Evolutionary conservation across 1,139 yeast species (phyloP).

Genomic region (Lodderomyces theae): DNA sequence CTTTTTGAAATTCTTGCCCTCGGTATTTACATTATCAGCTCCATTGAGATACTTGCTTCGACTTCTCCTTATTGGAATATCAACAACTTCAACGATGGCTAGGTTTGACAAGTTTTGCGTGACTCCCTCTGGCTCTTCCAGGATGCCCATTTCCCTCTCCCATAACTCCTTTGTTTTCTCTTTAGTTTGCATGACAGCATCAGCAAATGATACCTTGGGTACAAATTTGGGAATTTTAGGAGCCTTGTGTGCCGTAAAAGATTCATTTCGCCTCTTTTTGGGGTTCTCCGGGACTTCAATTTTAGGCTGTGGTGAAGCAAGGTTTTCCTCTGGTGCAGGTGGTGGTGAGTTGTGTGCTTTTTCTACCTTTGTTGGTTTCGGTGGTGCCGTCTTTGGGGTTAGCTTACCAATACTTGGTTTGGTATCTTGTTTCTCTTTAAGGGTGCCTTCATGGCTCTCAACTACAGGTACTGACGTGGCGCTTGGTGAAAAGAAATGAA

Average conservation of each 20-base stretch:
- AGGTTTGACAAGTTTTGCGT: conserved; percentile 20
- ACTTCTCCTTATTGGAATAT: conserved; percentile 18
- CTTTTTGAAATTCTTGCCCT: conserved; percentile 37
- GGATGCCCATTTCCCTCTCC: conserved; percentile 30
- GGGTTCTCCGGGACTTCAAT: background rate
- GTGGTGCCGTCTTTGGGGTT: background rate
- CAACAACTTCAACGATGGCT: conserved; percentile 37
- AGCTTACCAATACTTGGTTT: background rate
- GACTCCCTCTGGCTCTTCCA: conserved; percentile 15
- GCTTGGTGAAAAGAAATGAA: conserved; percentile 30
- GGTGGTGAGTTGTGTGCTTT: background rate
- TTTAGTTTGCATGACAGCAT: conserved; percentile 35
- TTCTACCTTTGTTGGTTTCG: background rate
- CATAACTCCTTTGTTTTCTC: conserved; percentile 23
- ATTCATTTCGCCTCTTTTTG: conserved; percentile 7
- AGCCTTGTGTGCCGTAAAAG: conserved; percentile 6
- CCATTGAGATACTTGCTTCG: conserved; percentile 1
- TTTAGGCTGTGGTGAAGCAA: background rate
- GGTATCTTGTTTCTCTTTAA: background rate
- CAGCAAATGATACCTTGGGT: conserved; percentile 24
- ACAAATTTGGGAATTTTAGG: conserved; percentile 16
- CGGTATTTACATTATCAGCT: conserved; percentile 15
- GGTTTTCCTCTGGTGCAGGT: background rate
- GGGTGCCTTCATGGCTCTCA: conserved; percentile 1
- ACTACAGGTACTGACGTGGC: conserved; percentile 1